phyloP scores from a whole-genome alignment of 768 basidiomycete species.

The Pleurotus tuber-regium region DNA sequence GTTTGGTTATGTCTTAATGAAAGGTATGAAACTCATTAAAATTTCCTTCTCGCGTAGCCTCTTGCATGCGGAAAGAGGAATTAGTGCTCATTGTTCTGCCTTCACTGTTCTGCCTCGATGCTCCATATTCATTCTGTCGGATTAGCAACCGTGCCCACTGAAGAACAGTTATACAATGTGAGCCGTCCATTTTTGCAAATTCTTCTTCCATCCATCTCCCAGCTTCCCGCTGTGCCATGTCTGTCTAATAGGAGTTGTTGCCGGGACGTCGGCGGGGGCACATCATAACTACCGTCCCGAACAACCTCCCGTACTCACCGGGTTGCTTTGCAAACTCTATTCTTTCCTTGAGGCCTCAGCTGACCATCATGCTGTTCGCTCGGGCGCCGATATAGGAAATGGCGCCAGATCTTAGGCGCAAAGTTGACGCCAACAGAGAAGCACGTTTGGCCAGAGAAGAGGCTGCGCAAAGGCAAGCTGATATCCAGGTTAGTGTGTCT shows the following conservation, averaged over 20 bases:
- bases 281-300: conserved; percentile 4
- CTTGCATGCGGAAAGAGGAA: no score
- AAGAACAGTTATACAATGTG: conserved; percentile 54
- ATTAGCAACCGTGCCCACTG: conserved; percentile 48
- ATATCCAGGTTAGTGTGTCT: conserved; percentile 45
- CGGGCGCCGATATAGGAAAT: conserved; percentile 40
- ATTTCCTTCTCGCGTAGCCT: no score
- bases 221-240: no score
- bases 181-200: conserved; percentile 21
- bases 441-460: conserved; percentile 52
- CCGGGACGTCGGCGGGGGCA: no score
- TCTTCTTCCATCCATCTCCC: no score
- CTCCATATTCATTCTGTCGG: not conserved
- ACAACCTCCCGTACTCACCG: conserved; percentile 2
- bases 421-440: conserved; percentile 58
- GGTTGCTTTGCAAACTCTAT: conserved; percentile 4
- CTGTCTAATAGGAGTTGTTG: no score
- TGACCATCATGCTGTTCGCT: not conserved
- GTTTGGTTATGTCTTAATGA: conserved; percentile 59
- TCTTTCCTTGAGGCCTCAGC: not conserved
- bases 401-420: conserved; percentile 62
- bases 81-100: no score
- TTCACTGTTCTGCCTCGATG: not conserved
- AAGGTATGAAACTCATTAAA: conserved; percentile 33
- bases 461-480: conserved; percentile 47